Evolutionary conservation across 768 basidiomycete genomes (phyloP), one percentile per base, ranked within the genome.

Genomic region (Suillus fuscotomentosus): DNA sequence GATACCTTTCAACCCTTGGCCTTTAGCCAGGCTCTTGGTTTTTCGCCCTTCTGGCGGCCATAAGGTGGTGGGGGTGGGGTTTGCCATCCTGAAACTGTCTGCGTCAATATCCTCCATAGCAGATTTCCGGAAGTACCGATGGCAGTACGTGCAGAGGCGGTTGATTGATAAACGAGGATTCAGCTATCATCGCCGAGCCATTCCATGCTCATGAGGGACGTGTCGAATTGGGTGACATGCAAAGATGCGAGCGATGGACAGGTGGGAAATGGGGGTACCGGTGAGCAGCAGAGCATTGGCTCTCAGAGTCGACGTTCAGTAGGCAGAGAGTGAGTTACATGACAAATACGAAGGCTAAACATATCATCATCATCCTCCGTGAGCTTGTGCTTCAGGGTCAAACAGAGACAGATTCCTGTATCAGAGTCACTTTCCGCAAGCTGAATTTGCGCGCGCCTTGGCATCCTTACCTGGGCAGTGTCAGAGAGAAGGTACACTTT

Each of bases 151-250:
- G 31, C 31, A 31, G 31, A 31, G 31, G 0, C 31, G 31, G 27
- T 27, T 27, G 27, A 27, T 27, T 27, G 27, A 27, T 31, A 31
- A 31, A 31, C 5, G 0, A 5, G 0, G 31, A 31, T 31, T 31
- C 91, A 94, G 31, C 90, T 92, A 27, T 80, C 88, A 76, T 95
- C 93, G 73, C 92, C 87, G n/a, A 95, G 83, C 93, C 93, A 95
- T 77, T 95, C 93, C 7, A 95, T 78, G 9, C 84, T 92, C 66
- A 92, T 82, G 0, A 91, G 92, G 24, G 84, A 80, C 1, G 87
- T 82, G 55, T 90, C 88, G 70, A 91, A 92, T 68, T 94, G 89
- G 2, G 87, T 90, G 41, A 69, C 94, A 95, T 0, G 89, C 92
- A 71, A 94, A 94, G 61, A 95, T 24, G 27, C 27, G 27, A 27